These are phyloP conservation scores for Fomitopsis betulina DNA, from an alignment of 1,284 basidiomycete genomes.

Conservation along the genomic window DNA sequence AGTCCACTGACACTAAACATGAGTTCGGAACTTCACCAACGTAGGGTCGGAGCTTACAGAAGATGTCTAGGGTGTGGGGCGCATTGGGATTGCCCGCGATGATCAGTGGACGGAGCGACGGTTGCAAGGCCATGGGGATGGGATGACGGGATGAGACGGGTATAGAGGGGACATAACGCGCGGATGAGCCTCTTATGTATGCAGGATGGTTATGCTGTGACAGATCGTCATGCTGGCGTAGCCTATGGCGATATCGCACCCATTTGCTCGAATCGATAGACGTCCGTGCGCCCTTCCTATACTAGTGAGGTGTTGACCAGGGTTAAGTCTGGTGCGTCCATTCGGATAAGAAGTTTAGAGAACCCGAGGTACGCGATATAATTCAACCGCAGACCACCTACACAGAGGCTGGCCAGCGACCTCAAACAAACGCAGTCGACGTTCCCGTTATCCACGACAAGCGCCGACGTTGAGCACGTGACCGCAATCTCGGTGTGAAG, in stretches of 20 bases:
- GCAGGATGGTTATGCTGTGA: neutral
- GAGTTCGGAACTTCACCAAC: neutral
- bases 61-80: constrained; percentile 83
- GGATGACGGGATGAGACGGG: neutral
- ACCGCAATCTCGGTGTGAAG: neutral
- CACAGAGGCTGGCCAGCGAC: too few species aligned
- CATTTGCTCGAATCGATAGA: neutral
- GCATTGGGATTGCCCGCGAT: constrained; percentile 64
- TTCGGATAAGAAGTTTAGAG: too few species aligned
- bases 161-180: neutral
- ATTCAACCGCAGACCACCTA: too few species aligned
- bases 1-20: constrained; percentile 57
- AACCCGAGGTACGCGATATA: too few species aligned
- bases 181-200: neutral
- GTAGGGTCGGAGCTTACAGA: constrained; percentile 41
- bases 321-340: too few species aligned
- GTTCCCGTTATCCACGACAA: too few species aligned
- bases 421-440: too few species aligned
- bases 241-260: neutral
- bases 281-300: too few species aligned
- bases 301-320: too few species aligned
- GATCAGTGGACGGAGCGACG: constrained; percentile 67
- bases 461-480: too few species aligned
- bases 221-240: neutral
- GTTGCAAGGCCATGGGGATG: constrained; percentile 74